phyloP scores from a whole-genome alignment of 768 basidiomycete species.

The Russula sp. region DNA sequence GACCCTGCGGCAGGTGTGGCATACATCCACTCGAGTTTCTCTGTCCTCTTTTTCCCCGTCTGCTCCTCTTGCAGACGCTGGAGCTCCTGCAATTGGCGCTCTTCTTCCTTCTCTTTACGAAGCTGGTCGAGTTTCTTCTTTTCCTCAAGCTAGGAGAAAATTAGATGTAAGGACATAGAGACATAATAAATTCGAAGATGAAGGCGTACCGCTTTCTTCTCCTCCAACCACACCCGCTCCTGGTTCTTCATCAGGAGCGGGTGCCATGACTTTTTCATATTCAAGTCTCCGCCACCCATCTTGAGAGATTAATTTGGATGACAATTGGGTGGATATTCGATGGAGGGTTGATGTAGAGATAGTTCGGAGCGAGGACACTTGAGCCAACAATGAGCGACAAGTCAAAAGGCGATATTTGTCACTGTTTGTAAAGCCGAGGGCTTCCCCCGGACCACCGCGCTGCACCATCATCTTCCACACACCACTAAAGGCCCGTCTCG shows the following conservation, averaged over 20 bases:
- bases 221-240: constrained; percentile 98
- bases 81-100: constrained; percentile 92
- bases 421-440: background rate
- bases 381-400: background rate
- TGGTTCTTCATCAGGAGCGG: constrained; percentile 97
- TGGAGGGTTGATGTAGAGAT: constrained; percentile 10
- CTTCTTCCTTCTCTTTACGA: constrained; percentile 96
- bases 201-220: constrained; percentile 83
- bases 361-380: background rate
- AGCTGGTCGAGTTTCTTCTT: constrained; percentile 98
- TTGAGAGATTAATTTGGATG: constrained; percentile 38
- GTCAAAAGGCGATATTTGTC: constrained; percentile 1
- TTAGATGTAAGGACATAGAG: background rate
- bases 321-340: background rate
- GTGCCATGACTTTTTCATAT: constrained; percentile 99
- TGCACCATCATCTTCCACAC: background rate
- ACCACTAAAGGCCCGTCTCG: background rate
- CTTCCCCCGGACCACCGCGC: background rate
- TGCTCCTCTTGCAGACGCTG: constrained; percentile 93
- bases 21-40: constrained; percentile 99
- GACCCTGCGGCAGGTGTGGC: constrained; percentile 93
- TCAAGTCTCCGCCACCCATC: constrained; percentile 98
- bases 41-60: constrained; percentile 89
- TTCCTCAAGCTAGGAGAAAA: constrained; percentile 72
- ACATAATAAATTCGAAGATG: background rate